These are phyloP conservation scores for Sindora glabra DNA, from an alignment of 306 rosid species.

Conservation along the genomic window DNA sequence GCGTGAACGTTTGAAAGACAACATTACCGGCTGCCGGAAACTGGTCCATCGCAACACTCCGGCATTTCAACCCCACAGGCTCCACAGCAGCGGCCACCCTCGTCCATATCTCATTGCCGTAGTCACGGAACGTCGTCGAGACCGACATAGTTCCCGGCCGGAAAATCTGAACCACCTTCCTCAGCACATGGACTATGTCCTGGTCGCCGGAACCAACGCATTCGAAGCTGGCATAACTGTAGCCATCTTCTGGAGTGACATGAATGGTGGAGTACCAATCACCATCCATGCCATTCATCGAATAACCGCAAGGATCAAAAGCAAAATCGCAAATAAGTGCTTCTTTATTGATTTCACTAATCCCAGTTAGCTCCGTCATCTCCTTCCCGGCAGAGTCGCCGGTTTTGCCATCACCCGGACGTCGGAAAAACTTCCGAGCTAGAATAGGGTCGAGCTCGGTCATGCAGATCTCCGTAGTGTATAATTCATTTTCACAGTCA, in stretches of 20 bases:
- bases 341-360: conserved; percentile 48
- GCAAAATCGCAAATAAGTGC: conserved; percentile 81
- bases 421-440: conserved; percentile 59
- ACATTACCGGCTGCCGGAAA: conserved; percentile 66
- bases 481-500: conserved; percentile 16
- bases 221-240: conserved; percentile 89
- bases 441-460: conserved; percentile 75
- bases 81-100: conserved; percentile 56
- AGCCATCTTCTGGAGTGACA: conserved; percentile 97
- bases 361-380: conserved; percentile 74
- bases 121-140: conserved; percentile 39
- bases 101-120: conserved; percentile 47
- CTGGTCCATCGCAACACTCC: conserved; percentile 70
- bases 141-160: conserved; percentile 92
- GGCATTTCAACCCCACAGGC: conserved; percentile 67
- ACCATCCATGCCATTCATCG: conserved; percentile 81
- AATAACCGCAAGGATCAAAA: conserved; percentile 89
- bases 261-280: conserved; percentile 90
- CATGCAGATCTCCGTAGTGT: conserved; percentile 91
- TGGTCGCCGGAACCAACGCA: conserved; percentile 53
- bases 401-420: conserved; percentile 36
- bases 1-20: conserved; percentile 67
- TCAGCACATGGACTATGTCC: conserved; percentile 43
- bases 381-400: conserved; percentile 74
- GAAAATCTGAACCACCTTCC: conserved; percentile 75